Conservation (phyloP, 768 basidiomycete genomes). For the Cystobasidium tubakii region DNA sequence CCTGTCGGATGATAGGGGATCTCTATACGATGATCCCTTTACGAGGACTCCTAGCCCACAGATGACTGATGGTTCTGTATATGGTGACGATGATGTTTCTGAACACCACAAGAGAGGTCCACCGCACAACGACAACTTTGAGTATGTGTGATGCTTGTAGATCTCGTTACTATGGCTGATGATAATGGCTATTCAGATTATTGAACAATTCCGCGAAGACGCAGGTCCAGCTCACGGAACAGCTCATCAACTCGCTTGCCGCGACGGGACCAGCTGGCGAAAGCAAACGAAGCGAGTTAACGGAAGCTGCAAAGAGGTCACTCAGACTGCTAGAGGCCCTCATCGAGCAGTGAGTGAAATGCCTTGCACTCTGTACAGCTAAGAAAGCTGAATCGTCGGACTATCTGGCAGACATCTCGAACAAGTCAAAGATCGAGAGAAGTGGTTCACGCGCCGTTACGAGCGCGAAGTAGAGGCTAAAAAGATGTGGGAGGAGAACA, state of each 20-base stretch:
- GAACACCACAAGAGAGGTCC: slow-evolving; percentile 10
- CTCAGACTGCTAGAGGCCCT: slow-evolving; percentile 56
- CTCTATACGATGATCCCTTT: slow-evolving; percentile 10
- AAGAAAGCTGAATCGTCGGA: not conserved
- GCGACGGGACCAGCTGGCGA: slow-evolving; percentile 36
- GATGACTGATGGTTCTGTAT: slow-evolving; percentile 26
- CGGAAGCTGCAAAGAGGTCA: slow-evolving; percentile 54
- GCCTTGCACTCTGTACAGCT: too few relatives aligned
- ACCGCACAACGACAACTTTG: slow-evolving; percentile 37
- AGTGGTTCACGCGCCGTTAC: slow-evolving; percentile 58
- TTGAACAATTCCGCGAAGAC: slow-evolving; percentile 49
- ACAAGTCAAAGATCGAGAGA: slow-evolving; percentile 72
- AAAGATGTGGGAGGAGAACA: slow-evolving; percentile 81
- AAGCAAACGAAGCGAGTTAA: slow-evolving; percentile 55
- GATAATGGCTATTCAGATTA: not conserved
- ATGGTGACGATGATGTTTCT: slow-evolving; percentile 7
- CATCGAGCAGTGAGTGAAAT: slow-evolving; percentile 3
- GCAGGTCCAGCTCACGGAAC: slow-evolving; percentile 70
- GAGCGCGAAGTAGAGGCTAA: slow-evolving; percentile 62
- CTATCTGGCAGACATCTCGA: slow-evolving; percentile 62
- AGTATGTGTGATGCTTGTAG: not conserved
- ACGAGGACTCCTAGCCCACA: slow-evolving; percentile 15
- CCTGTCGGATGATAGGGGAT: not conserved
- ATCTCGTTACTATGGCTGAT: too few relatives aligned
- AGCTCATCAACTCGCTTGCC: slow-evolving; percentile 58